A percentile compares a stretch with the other conserved stretches of the same genome.
Evolutionary conservation across 2,329 filamentous ascomycete species (phyloP).

Genomic region (Pyricularia pennisetigena): DNA sequence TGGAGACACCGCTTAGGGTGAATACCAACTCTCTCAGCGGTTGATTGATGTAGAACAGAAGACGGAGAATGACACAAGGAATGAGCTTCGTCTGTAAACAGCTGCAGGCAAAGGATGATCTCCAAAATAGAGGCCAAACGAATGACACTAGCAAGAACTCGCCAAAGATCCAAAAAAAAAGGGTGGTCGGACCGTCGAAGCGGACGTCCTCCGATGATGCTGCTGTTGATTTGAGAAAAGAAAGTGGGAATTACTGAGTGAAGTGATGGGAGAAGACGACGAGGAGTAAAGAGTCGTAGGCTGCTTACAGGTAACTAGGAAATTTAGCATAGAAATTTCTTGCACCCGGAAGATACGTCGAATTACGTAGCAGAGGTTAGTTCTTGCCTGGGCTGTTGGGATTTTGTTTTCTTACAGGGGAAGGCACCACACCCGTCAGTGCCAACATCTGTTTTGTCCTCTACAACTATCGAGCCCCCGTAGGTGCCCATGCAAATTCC

Average conservation of each 20-base stretch:
- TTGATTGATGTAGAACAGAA: constrained; percentile 1
- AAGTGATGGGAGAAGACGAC: neutral
- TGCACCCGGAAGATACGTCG: neutral
- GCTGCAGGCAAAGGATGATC: constrained; percentile 7
- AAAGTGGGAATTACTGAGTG: neutral
- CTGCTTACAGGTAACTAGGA: neutral
- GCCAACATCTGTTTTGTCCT: neutral
- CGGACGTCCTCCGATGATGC: constrained; percentile 7
- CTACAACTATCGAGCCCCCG: too few species aligned
- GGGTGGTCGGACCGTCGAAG: constrained; percentile 10
- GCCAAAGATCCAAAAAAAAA: constrained; percentile 10
- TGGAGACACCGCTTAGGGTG: neutral
- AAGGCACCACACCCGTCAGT: neutral
- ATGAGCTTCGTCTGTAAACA: constrained; percentile 2
- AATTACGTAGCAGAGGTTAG: neutral
- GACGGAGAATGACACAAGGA: constrained; percentile 1
- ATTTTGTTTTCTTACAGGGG: neutral
- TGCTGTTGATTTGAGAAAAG: constrained; percentile 6
- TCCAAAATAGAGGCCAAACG: constrained; percentile 7
- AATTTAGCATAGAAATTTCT: neutral
- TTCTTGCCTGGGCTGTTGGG: neutral
- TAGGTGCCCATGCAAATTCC: neutral
- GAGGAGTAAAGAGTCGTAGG: neutral
- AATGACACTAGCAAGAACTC: constrained; percentile 6
- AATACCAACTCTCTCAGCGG: neutral